These are phyloP conservation scores for Annulohypoxylon nitens DNA, from an alignment of 495 filamentous ascomycete genomes.

Conservation along the genomic window DNA sequence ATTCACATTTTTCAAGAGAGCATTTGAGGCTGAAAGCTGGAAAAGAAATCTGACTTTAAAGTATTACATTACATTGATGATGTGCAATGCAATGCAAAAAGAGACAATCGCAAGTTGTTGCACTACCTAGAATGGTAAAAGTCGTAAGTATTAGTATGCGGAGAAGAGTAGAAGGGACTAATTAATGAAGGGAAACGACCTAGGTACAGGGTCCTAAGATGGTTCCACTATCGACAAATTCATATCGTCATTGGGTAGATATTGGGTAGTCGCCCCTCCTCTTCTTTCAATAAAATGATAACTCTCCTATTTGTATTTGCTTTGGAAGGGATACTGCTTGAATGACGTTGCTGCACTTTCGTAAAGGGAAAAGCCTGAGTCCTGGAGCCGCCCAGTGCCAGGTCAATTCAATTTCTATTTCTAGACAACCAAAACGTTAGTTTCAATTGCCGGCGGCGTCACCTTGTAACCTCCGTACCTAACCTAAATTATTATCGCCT, in stretches of 20 bases:
- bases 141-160: background rate
- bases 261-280: conserved; percentile 27
- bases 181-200: conserved; percentile 6
- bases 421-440: conserved; percentile 37
- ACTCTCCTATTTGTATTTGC: conserved; percentile 34
- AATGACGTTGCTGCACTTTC: conserved; percentile 38
- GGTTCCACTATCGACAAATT: conserved; percentile 18
- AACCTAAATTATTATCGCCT: conserved; percentile 43
- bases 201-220: background rate
- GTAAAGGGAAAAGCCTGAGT: conserved; percentile 40
- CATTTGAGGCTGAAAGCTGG: too few relatives aligned
- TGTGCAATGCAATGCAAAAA: background rate
- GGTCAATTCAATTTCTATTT: conserved; percentile 36
- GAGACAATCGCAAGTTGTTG: background rate
- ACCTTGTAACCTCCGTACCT: conserved; percentile 37
- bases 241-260: conserved; percentile 24
- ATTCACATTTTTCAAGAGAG: background rate
- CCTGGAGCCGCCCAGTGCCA: conserved; percentile 35
- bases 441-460: conserved; percentile 43
- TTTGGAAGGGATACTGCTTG: conserved; percentile 17
- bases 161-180: conserved; percentile 1
- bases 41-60: background rate
- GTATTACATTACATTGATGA: background rate
- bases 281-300: conserved; percentile 33
- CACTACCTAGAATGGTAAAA: background rate